These are phyloP conservation scores for Puccinia horiana DNA, from an alignment of 1,284 basidiomycete genomes.

Conservation along the genomic window DNA sequence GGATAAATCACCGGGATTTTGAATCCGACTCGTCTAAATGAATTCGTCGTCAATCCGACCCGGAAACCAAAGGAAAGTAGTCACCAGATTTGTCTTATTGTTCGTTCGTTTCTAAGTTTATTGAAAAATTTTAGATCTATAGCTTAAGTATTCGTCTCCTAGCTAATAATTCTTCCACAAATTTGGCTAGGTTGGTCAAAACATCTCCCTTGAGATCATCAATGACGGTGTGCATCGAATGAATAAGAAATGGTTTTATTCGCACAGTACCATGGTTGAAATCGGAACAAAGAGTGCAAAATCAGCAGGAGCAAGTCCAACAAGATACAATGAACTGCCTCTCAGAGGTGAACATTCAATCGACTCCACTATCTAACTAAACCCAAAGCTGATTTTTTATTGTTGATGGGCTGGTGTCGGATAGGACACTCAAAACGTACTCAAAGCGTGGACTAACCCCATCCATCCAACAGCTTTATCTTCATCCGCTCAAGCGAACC, in stretches of 20 bases:
- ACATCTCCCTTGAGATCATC: conserved; percentile 53
- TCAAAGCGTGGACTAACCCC: conserved; percentile 83
- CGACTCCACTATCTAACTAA: neutral
- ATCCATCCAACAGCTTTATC: conserved; percentile 74
- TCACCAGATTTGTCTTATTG: conserved; percentile 61
- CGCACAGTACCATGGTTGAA: conserved; percentile 67
- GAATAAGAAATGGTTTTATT: neutral
- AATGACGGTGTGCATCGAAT: conserved; percentile 15
- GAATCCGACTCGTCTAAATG: conserved; percentile 76
- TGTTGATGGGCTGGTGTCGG: no score
- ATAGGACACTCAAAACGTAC: conserved; percentile 79
- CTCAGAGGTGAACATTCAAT: conserved; percentile 69
- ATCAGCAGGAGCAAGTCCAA: conserved; percentile 89
- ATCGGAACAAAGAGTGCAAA: conserved; percentile 72
- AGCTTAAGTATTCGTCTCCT: conserved; percentile 93
- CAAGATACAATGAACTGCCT: conserved; percentile 91
- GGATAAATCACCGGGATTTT: conserved; percentile 85
- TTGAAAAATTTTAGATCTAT: conserved; percentile 85
- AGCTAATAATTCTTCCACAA: conserved; percentile 66
- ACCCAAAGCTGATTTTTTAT: neutral
- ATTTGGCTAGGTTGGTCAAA: conserved; percentile 27
- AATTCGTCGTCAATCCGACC: conserved; percentile 75
- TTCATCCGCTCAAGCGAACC: conserved; percentile 85
- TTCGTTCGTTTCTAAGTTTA: conserved; percentile 69
- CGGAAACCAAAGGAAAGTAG: conserved; percentile 67